Conservation (phyloP, 257 asterid species). For the Thymus quinquecostatus region DNA sequence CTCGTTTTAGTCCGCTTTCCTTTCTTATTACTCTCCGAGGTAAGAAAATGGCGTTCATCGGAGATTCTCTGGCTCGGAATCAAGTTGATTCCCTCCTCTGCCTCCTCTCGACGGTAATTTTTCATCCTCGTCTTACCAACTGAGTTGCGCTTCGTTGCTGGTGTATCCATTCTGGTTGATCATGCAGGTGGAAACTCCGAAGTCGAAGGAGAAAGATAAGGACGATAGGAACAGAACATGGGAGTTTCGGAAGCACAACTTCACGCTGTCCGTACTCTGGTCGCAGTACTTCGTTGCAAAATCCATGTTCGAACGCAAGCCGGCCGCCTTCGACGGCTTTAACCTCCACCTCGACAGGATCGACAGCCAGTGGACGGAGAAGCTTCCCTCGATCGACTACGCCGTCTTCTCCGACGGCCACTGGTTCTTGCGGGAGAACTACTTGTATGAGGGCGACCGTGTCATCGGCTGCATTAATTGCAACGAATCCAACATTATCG, state of each 20-base stretch:
- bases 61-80: slow-evolving; percentile 72
- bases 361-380: slow-evolving; percentile 45
- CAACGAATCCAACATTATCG: slow-evolving; percentile 27
- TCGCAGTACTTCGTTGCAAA: slow-evolving; percentile 45
- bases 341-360: slow-evolving; percentile 45
- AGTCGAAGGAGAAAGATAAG: slow-evolving; percentile 2
- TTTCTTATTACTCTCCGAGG: slow-evolving; percentile 51
- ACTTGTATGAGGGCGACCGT: slow-evolving; percentile 36
- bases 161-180: too few species aligned
- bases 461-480: slow-evolving; percentile 54
- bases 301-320: too few species aligned
- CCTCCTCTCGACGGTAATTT: slow-evolving; percentile 41
- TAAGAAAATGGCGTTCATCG: slow-evolving; percentile 77
- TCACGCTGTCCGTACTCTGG: slow-evolving; percentile 46
- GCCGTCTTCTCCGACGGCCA: slow-evolving; percentile 51
- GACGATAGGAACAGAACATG: slow-evolving; percentile 32
- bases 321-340: slow-evolving; percentile 40
- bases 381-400: slow-evolving; percentile 47
- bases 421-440: slow-evolving; percentile 52
- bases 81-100: slow-evolving; percentile 86
- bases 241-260: slow-evolving; percentile 43
- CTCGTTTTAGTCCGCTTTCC: slow-evolving; percentile 42
- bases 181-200: slow-evolving; percentile 45
- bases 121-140: too few species aligned
- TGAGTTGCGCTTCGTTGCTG: too few species aligned